Conservation (phyloP, 352 stramenopile genomes). For the Pythium grandisporangium region DNA sequence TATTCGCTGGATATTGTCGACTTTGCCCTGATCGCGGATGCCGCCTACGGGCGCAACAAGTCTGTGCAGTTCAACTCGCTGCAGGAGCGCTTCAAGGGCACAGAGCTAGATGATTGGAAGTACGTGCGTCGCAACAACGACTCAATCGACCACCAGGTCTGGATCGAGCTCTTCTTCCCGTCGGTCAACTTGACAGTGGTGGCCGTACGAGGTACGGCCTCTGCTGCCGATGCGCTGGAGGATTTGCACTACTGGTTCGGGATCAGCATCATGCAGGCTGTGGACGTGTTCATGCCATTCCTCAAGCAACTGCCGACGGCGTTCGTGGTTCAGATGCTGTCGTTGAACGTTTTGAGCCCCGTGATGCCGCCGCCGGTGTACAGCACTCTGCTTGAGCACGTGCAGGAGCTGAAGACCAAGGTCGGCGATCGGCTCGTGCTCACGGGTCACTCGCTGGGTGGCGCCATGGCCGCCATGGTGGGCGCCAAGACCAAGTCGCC, state of each 20-base stretch:
- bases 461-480: conserved; percentile 79
- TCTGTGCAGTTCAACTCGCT: conserved; percentile 66
- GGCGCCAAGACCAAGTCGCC: conserved; percentile 75
- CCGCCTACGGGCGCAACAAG: conserved; percentile 76
- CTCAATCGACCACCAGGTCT: conserved; percentile 58
- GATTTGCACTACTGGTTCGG: conserved; percentile 86
- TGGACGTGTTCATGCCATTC: conserved; percentile 81
- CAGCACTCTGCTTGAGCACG: conserved; percentile 55
- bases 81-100: conserved; percentile 73
- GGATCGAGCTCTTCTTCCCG: conserved; percentile 79
- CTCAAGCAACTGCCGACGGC: conserved; percentile 68
- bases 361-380: conserved; percentile 81
- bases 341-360: conserved; percentile 53
- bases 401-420: conserved; percentile 38
- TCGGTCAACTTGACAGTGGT: conserved; percentile 82
- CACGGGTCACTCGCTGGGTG: conserved; percentile 77
- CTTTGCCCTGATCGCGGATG: conserved; percentile 79
- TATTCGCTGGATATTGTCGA: conserved; percentile 62
- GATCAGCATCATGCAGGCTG: conserved; percentile 80
- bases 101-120: conserved; percentile 61
- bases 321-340: conserved; percentile 81
- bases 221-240: conserved; percentile 73
- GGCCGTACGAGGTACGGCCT: conserved; percentile 73
- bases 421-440: conserved; percentile 71
- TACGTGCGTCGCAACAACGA: conserved; percentile 70